These are phyloP conservation scores for Lithospermum erythrorhizon DNA, from an alignment of 257 asterid species.

Conservation along the genomic window DNA sequence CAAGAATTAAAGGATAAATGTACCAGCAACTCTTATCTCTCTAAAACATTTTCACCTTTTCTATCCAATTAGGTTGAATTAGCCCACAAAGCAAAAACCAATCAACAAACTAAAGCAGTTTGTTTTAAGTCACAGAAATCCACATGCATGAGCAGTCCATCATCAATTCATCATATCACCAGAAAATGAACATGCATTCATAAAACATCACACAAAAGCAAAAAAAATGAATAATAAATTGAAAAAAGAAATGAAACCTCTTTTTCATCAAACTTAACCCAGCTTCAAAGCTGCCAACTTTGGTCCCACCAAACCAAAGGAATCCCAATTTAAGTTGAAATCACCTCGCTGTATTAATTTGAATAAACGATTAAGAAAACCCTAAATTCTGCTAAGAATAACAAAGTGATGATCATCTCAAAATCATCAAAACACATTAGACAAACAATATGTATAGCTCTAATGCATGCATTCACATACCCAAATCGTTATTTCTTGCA, in stretches of 20 bases:
- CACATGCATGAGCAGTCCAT: background rate
- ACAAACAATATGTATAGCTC: background rate
- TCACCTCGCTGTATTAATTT: slow-evolving; percentile 12
- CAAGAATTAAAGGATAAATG: background rate
- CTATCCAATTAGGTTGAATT: background rate
- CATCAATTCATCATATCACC: background rate
- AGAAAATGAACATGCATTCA: background rate
- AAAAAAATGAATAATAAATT: background rate
- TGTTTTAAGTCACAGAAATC: slow-evolving; percentile 1
- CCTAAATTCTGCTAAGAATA: slow-evolving; percentile 6
- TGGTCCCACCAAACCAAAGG: slow-evolving; percentile 19
- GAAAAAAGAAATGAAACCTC: slow-evolving; percentile 19
- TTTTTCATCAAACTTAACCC: slow-evolving; percentile 38
- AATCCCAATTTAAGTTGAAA: slow-evolving; percentile 7
- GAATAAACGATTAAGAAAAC: slow-evolving; percentile 3
- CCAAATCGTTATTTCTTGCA: background rate
- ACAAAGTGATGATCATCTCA: background rate
- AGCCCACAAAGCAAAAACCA: background rate
- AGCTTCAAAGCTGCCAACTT: slow-evolving; percentile 30
- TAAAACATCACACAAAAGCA: background rate
- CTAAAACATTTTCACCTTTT: background rate
- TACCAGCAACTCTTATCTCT: background rate
- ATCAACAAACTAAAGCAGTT: background rate
- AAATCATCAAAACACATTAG: background rate
- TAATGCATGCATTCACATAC: slow-evolving; percentile 5